Conservation (phyloP, 768 basidiomycete genomes). For the Butyriboletus loyo region DNA sequence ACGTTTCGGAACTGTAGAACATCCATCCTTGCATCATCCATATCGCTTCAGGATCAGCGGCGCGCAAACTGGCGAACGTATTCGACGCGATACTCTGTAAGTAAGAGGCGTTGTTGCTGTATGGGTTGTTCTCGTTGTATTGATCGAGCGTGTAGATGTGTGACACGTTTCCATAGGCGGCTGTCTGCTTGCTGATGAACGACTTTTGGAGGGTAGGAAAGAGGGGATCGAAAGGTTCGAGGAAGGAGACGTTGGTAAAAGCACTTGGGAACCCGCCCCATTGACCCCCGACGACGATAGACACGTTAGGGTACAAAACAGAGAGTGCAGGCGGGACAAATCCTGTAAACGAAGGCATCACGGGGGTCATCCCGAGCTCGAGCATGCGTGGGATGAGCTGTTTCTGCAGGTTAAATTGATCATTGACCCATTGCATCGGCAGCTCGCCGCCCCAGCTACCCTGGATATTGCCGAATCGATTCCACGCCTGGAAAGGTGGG, state of each 20-base stretch:
- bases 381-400: slow-evolving; percentile 36
- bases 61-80: slow-evolving; percentile 36
- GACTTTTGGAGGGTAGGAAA: slow-evolving; percentile 35
- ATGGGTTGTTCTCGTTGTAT: slow-evolving; percentile 42
- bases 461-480: slow-evolving; percentile 43
- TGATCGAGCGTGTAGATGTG: slow-evolving; percentile 46
- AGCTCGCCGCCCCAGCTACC: slow-evolving; percentile 37
- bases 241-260: slow-evolving; percentile 38
- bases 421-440: slow-evolving; percentile 36
- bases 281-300: slow-evolving; percentile 33
- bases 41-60: slow-evolving; percentile 38
- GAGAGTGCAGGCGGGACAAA: slow-evolving; percentile 37
- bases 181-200: slow-evolving; percentile 38
- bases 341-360: slow-evolving; percentile 41
- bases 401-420: slow-evolving; percentile 38
- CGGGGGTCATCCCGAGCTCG: slow-evolving; percentile 43
- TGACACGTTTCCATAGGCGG: slow-evolving; percentile 36
- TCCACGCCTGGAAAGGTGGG: slow-evolving; percentile 42
- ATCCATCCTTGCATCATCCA: slow-evolving; percentile 46
- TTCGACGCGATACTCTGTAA: slow-evolving; percentile 31
- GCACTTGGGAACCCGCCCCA: slow-evolving; percentile 35
- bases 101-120: slow-evolving; percentile 32
- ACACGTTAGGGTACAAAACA: slow-evolving; percentile 32
- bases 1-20: slow-evolving; percentile 34
- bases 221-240: slow-evolving; percentile 40